phyloP scores from a whole-genome alignment of 163 green algal genomes.

The Dunaliella salina region DNA sequence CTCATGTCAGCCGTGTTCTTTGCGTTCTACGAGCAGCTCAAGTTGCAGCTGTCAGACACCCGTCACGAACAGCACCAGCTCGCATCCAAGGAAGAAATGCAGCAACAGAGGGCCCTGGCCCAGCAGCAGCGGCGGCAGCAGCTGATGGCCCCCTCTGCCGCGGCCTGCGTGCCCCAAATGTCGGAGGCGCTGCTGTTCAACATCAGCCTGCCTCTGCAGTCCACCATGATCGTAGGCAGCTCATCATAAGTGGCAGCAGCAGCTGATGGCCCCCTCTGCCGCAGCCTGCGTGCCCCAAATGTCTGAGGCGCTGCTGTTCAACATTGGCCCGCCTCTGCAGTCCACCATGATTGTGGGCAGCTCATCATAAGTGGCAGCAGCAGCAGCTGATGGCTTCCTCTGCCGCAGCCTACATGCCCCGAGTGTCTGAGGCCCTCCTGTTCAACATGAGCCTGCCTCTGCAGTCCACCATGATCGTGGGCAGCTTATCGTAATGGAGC shows the following conservation, averaged over 20 bases:
- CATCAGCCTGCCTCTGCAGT: background rate
- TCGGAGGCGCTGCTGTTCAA: background rate
- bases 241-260: too few relatives aligned
- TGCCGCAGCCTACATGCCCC: background rate
- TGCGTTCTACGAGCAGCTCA: conserved; percentile 70
- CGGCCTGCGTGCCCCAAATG: background rate
- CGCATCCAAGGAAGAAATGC: too few relatives aligned
- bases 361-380: too few relatives aligned
- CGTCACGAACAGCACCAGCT: background rate
- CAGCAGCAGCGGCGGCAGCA: background rate
- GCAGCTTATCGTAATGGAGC: too few relatives aligned
- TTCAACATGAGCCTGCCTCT: background rate
- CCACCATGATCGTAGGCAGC: too few relatives aligned
- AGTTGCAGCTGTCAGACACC: conserved; percentile 35
- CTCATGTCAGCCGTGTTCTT: conserved; percentile 73
- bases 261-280: background rate
- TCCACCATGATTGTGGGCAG: too few relatives aligned
- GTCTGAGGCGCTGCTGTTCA: background rate
- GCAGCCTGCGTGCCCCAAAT: background rate
- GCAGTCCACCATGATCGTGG: background rate
- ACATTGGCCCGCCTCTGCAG: background rate
- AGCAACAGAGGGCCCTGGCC: background rate
- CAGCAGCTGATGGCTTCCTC: background rate
- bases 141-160: background rate
- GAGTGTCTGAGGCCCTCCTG: background rate